These are phyloP conservation scores for Thalassiosira mediterranea DNA, from an alignment of 352 stramenopile species.

Conservation along the genomic window DNA sequence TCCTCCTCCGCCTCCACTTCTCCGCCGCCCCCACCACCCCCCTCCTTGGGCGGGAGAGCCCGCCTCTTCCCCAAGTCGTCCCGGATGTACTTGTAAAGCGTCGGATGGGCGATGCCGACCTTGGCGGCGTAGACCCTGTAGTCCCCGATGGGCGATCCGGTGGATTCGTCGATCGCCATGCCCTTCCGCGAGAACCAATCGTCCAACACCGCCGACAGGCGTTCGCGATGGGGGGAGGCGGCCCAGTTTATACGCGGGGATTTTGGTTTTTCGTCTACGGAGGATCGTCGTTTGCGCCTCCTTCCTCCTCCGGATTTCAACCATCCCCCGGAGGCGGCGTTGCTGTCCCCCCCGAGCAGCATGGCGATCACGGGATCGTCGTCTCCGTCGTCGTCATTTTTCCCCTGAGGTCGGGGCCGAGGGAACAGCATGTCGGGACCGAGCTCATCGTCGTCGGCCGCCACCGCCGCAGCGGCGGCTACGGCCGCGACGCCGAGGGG, in stretches of 20 bases:
- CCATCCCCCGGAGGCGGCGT: no score
- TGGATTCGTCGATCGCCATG: slow-evolving; percentile 3
- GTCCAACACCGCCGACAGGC: slow-evolving; percentile 2
- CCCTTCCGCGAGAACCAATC: slow-evolving; percentile 17
- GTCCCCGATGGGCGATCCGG: slow-evolving; percentile 5
- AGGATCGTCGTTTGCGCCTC: no score
- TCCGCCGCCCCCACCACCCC: background rate
- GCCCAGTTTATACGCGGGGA: slow-evolving; percentile 44
- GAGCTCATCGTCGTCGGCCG: no score
- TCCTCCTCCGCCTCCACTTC: background rate
- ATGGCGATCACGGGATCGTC: no score
- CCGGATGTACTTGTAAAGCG: slow-evolving; percentile 24
- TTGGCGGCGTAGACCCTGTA: slow-evolving; percentile 23
- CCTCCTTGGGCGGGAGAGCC: background rate
- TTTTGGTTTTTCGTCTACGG: no score
- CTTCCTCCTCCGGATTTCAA: no score
- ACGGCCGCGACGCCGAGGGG: no score
- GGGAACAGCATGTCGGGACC: no score
- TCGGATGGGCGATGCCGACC: slow-evolving; percentile 19
- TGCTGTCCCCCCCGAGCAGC: no score
- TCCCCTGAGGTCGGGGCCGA: no score
- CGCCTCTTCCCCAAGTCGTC: slow-evolving; percentile 15
- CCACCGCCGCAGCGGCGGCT: no score
- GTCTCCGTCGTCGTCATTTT: no score
- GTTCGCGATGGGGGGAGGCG: slow-evolving; percentile 35